These are phyloP conservation scores for Oxytropis ochrocephala DNA, from an alignment of 306 rosid species.

Conservation along the genomic window DNA sequence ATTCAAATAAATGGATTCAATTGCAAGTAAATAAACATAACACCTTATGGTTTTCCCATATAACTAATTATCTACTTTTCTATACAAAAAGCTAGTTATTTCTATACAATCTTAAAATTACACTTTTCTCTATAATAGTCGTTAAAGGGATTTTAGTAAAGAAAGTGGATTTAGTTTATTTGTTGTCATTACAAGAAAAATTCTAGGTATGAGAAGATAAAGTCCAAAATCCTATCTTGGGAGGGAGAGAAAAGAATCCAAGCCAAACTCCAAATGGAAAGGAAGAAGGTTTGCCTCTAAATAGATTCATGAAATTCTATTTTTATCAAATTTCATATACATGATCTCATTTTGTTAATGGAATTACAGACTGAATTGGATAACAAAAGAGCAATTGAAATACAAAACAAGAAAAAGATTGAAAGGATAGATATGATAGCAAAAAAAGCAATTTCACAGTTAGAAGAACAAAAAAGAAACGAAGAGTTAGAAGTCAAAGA, in stretches of 20 bases:
- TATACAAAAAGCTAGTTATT: no score
- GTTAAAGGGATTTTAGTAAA: neutral
- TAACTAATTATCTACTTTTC: no score
- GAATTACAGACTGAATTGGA: slow-evolving; percentile 43
- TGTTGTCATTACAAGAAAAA: slow-evolving; percentile 2
- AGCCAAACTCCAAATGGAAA: slow-evolving; percentile 50
- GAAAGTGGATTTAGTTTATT: neutral
- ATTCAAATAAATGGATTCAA: no score
- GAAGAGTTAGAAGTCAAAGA: slow-evolving; percentile 43
- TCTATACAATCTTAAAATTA: neutral
- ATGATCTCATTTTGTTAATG: neutral
- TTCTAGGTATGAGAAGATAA: slow-evolving; percentile 55
- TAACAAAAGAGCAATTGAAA: slow-evolving; percentile 30
- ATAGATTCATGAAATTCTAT: neutral
- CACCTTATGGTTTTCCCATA: neutral
- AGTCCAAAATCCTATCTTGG: slow-evolving; percentile 50
- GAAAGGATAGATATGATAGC: slow-evolving; percentile 50
- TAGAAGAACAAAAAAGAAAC: slow-evolving; percentile 53
- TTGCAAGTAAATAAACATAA: neutral
- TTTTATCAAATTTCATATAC: neutral
- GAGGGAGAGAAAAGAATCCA: slow-evolving; percentile 59
- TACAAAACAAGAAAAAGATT: slow-evolving; percentile 41
- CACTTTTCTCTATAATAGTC: neutral
- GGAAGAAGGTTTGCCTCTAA: slow-evolving; percentile 39
- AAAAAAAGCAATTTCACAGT: slow-evolving; percentile 46